phyloP scores from a whole-genome alignment of 164 flowering plant genomes.

The Vitis cinerea region DNA sequence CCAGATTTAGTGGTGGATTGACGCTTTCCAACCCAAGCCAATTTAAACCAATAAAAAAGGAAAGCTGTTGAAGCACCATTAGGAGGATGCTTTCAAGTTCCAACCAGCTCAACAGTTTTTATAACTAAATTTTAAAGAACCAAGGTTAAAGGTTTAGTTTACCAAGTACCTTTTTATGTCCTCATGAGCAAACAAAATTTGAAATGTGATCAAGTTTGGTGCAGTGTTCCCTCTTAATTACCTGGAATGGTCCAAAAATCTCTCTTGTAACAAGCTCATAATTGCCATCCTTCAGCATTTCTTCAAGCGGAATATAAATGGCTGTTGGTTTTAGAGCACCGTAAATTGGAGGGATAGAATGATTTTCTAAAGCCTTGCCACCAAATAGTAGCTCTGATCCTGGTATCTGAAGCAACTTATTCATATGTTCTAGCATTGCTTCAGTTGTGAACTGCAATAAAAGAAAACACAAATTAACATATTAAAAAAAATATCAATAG shows the following conservation, averaged over 20 bases:
- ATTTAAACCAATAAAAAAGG: too few species aligned
- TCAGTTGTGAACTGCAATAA: conserved; percentile 75
- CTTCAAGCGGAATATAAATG: conserved; percentile 78
- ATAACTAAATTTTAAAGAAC: too few species aligned
- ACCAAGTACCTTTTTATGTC: too few species aligned
- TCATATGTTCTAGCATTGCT: conserved; percentile 77
- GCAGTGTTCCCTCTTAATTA: conserved; percentile 17
- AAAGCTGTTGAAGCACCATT: too few species aligned
- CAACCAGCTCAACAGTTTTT: too few species aligned
- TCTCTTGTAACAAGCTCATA: conserved; percentile 85
- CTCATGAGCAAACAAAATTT: too few species aligned
- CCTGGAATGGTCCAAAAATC: conserved; percentile 99
- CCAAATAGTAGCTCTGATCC: conserved; percentile 92
- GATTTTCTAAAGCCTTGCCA: conserved; percentile 78
- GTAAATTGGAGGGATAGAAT: conserved; percentile 79
- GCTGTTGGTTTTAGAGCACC: conserved; percentile 97
- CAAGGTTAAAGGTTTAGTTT: too few species aligned
- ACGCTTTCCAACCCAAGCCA: too few species aligned
- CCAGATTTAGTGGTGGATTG: too few species aligned
- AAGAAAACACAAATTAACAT: neutral
- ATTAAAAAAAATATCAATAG: neutral
- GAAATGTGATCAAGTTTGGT: neutral
- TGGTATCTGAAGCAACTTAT: conserved; percentile 72
- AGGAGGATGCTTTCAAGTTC: too few species aligned
- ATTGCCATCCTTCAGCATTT: conserved; percentile 72